Base-by-base conservation (phyloP, 73 alveolate genomes). In the Uronychia binucleata region DNA sequence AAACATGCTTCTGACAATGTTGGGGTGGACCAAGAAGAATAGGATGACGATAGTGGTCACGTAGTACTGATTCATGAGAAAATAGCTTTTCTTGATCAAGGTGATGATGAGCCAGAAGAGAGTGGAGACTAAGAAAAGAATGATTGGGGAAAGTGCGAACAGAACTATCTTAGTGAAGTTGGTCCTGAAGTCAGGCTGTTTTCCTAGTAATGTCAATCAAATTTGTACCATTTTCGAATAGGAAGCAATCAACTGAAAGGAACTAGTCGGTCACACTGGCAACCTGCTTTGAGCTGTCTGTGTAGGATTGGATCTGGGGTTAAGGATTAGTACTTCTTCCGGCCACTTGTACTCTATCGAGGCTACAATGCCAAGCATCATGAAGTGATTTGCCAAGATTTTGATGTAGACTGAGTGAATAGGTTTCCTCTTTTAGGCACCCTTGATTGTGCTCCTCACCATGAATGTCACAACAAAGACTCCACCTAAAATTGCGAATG, bases 271-370 rank as follows among this genome's bases (percentile, higher is more conserved):
- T 28, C 5, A 33, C 81, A 1, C 30, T 74, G 1, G 76, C 58
- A 57, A 35, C 88, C 30, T 74, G 30, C 0, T 59, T 14, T 34
- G 85, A 59, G 67, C 67, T 46, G 67, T 46, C 19, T 46, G 19
- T 46, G 67, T 46, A 46, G 1, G 96, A 94, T 77, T 91, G 94
- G 34, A 91, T 60, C 26, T 83, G 74, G 88, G 89, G 89, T 57
- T n/a, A n/a, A n/a, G n/a, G n/a, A n/a, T n/a, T n/a, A n/a, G n/a
- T 0, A 89, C 78, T 33, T 74, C 92, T 26, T 33, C 34, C 26
- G 95, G 93, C 86, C 89, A 90, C 1, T 84, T 75, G 29, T 76
- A 86, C 28, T 90, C 90, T 27, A 90, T 57, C 30, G 86, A 86
- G 0, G 91, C 86, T 11, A 91, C 79, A 27, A 90, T 27, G 0